Conservation (phyloP, 1,284 basidiomycete genomes). For the Trametes hirsuta region DNA sequence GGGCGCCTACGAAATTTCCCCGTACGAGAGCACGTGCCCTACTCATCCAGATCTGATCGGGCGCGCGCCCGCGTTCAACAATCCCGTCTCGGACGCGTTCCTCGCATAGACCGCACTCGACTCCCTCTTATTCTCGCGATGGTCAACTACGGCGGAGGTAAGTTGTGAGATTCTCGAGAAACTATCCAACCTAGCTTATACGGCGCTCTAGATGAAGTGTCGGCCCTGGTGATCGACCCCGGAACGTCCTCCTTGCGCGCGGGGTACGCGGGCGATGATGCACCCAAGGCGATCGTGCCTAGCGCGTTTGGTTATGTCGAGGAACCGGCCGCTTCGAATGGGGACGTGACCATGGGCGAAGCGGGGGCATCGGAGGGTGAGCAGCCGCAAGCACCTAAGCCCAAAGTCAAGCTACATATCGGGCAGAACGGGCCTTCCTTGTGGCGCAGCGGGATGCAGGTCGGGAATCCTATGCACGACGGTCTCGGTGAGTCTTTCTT, state of each 20-base stretch:
- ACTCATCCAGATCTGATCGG: slow-evolving; percentile 38
- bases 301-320: slow-evolving; percentile 82
- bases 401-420: slow-evolving; percentile 73
- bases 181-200: background rate
- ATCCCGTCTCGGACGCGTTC: slow-evolving; percentile 34
- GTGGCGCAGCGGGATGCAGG: slow-evolving; percentile 89
- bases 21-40: slow-evolving; percentile 19
- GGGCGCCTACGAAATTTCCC: slow-evolving; percentile 29
- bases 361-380: slow-evolving; percentile 38
- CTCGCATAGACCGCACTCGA: slow-evolving; percentile 18
- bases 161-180: slow-evolving; percentile 23
- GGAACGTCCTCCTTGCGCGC: slow-evolving; percentile 89
- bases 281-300: slow-evolving; percentile 91
- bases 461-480: slow-evolving; percentile 84
- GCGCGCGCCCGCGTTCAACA: slow-evolving; percentile 18
- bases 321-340: slow-evolving; percentile 36
- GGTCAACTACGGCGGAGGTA: slow-evolving; percentile 78
- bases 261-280: slow-evolving; percentile 97
- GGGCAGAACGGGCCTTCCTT: slow-evolving; percentile 93
- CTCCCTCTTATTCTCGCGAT: slow-evolving; percentile 38
- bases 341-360: slow-evolving; percentile 63
- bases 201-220: slow-evolving; percentile 77
- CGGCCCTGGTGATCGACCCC: slow-evolving; percentile 94
- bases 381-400: slow-evolving; percentile 23
- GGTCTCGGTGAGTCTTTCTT: slow-evolving; percentile 72